phyloP scores from a whole-genome alignment of 306 rosid genomes.

The Dicorynia guianensis region DNA sequence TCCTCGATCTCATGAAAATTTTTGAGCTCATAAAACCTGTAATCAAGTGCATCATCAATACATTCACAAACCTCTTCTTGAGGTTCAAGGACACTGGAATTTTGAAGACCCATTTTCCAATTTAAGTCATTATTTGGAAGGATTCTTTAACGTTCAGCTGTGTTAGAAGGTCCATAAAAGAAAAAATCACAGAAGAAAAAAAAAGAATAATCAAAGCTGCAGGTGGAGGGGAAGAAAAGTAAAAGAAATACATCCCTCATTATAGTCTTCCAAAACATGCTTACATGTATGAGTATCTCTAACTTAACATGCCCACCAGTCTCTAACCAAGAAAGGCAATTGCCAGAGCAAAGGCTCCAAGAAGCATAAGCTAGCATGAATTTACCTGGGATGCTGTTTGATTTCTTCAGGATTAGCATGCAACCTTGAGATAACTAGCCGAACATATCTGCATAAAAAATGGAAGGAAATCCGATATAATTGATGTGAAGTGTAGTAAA shows the following conservation, averaged over 20 bases:
- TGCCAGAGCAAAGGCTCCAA: constrained; percentile 32
- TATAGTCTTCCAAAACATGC: constrained; percentile 10
- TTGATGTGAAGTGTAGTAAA: no score
- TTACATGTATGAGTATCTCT: background rate
- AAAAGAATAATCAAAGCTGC: background rate
- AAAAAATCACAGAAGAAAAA: background rate
- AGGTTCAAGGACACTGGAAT: background rate
- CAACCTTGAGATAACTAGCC: constrained; percentile 69
- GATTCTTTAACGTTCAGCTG: constrained; percentile 8
- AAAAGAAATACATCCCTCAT: background rate
- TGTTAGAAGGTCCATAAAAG: background rate
- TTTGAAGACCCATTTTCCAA: constrained; percentile 16
- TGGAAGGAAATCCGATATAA: background rate
- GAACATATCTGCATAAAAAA: constrained; percentile 79
- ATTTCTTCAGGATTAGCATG: constrained; percentile 69
- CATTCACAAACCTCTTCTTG: constrained; percentile 22
- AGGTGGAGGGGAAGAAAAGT: background rate
- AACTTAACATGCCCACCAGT: no score
- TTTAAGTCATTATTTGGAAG: constrained; percentile 16
- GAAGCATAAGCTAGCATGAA: constrained; percentile 28
- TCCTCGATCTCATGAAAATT: constrained; percentile 81
- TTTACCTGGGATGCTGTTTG: constrained; percentile 81
- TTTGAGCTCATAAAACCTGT: constrained; percentile 84
- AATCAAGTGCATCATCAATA: constrained; percentile 35
- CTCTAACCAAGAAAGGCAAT: constrained; percentile 1